Conservation (phyloP, 2,329 filamentous ascomycete genomes). For the Pseudogymnoascus sp. region DNA sequence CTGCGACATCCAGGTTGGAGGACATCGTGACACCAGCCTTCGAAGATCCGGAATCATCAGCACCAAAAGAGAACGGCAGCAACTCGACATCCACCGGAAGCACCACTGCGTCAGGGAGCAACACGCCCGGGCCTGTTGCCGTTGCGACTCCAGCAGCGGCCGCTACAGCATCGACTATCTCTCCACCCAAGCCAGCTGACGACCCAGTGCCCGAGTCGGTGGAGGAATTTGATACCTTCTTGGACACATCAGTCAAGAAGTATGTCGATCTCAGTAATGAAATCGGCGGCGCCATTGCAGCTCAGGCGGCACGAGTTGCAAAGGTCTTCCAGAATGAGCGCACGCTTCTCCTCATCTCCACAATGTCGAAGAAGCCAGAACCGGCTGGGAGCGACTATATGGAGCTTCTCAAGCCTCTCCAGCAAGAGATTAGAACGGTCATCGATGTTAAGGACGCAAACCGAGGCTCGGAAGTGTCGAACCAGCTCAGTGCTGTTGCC, state of each 20-base stretch:
- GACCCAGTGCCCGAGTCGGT: constrained; percentile 67
- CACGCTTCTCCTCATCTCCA: constrained; percentile 78
- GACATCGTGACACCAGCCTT: constrained; percentile 79
- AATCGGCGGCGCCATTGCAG: constrained; percentile 66
- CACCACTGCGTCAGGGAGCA: constrained; percentile 20
- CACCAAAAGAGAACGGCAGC: constrained; percentile 40
- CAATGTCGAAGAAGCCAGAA: constrained; percentile 87
- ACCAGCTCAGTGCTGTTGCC: constrained; percentile 77
- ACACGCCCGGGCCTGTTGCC: constrained; percentile 23
- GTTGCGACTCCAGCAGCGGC: constrained; percentile 32
- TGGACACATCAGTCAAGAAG: constrained; percentile 63
- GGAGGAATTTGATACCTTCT: constrained; percentile 77
- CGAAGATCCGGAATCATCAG: constrained; percentile 47
- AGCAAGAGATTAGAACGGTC: constrained; percentile 70
- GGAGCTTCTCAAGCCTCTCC: constrained; percentile 78
- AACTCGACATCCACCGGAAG: constrained; percentile 29
- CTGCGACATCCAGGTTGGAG: constrained; percentile 89
- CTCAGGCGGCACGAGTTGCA: constrained; percentile 57
- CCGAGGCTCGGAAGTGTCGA: constrained; percentile 64
- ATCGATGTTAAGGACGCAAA: constrained; percentile 76
- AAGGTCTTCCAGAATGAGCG: constrained; percentile 75
- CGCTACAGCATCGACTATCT: constrained; percentile 33
- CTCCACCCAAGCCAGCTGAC: constrained; percentile 31
- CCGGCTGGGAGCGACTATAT: constrained; percentile 54
- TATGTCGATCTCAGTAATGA: constrained; percentile 72